These are phyloP conservation scores for Mortierella sp. DNA, from an alignment of 371 early-diverging fungal genomes.

Conservation along the genomic window DNA sequence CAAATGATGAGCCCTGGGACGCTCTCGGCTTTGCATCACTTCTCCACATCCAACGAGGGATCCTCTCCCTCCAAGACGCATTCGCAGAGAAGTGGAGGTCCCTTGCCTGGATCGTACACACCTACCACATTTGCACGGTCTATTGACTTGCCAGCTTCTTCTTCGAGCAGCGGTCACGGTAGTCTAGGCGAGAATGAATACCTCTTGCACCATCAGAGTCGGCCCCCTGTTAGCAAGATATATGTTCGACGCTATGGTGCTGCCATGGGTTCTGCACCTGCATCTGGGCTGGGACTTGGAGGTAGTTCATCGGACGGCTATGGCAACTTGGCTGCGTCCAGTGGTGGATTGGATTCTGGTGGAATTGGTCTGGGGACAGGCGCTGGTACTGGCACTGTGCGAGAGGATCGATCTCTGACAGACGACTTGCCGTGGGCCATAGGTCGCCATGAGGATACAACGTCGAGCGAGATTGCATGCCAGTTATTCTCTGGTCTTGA, in stretches of 20 bases:
- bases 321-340: background rate
- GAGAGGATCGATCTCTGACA: background rate
- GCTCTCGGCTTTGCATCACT: background rate
- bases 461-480: background rate
- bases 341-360: background rate
- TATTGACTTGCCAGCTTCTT: background rate
- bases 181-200: slow-evolving; percentile 20
- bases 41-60: background rate
- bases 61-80: background rate
- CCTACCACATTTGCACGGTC: background rate
- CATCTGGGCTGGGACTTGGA: background rate
- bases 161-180: background rate
- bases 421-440: slow-evolving; percentile 14
- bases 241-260: background rate
- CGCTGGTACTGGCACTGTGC: background rate
- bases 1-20: background rate
- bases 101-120: background rate
- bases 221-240: background rate
- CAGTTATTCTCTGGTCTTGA: background rate
- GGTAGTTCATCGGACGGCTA: background rate
- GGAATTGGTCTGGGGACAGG: background rate
- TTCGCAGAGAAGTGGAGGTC: too few species aligned
- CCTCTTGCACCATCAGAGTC: slow-evolving; percentile 9
- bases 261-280: background rate
- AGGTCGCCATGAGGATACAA: background rate